Base-by-base conservation (phyloP, 2,329 filamentous ascomycete genomes). In the Gremmenia infestans region DNA sequence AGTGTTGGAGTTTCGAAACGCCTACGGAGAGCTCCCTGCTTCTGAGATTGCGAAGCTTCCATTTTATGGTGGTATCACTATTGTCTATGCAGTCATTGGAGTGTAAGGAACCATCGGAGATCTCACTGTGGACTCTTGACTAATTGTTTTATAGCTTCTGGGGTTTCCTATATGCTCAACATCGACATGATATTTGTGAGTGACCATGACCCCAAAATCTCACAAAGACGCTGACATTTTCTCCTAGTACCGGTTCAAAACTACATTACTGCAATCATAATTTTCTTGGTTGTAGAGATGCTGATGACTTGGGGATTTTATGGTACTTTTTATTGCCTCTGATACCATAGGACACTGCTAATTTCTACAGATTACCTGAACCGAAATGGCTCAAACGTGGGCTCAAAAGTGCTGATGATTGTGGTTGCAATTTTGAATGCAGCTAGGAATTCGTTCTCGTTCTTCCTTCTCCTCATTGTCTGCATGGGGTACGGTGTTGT, bases 401-500 rank as follows among this genome's bases (percentile, higher is more conserved):
- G 89, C 46, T 85, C 91, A 55, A 96, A 95, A 71, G 88, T 87
- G 5, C 79, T 97, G 55, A 88, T 99, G 74, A 85, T 97, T 17
- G 76, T 97, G 23, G 93, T 97, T n/a, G 91, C 91, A 39, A 80
- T 97, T 23, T 80, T 99, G 46, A 97, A 96, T 70, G 94, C 94
- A 5, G 92, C 87, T 54, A 83, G 94, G 61, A 99, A 97, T 73
- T 97, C 93, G 0, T 97, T 99, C 72, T 97, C 93, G 0, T 99
- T 99, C 78, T 99, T 99, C 78, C 78, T 99, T 50, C 81, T 99
- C 8, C 85, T 99, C 52, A 97, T 99, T 64, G 94, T 99, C 35
- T 99, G 94, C 73, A 99, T 99, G 94, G 94, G 94, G 35, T 99
- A 99, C 67, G 94, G 94, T 65, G 95, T 99, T 23, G 95, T 99